These are phyloP conservation scores for Hypoxylon sp. DNA, from an alignment of 2,329 filamentous ascomycete genomes.

Conservation along the genomic window DNA sequence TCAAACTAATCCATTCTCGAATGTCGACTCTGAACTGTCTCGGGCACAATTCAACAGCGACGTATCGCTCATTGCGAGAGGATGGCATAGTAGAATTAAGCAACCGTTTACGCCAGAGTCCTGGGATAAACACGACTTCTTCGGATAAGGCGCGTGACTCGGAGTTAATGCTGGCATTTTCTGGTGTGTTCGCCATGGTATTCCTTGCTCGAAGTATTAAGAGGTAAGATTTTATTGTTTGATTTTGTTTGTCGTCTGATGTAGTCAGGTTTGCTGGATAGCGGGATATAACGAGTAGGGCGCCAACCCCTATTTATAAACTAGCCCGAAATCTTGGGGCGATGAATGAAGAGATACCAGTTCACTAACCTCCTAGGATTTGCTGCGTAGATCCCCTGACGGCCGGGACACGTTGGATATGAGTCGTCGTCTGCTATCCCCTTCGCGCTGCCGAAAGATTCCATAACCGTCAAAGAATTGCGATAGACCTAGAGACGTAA, in stretches of 20 bases:
- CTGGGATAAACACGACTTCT: neutral
- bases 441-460: neutral
- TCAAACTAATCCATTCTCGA: neutral
- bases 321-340: neutral
- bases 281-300: neutral
- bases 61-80: neutral
- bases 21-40: conserved; percentile 1
- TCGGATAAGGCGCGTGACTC: neutral
- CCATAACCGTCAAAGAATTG: neutral
- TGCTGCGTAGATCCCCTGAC: neutral
- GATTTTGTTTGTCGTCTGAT: neutral
- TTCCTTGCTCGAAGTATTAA: neutral
- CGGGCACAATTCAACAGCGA: neutral
- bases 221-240: neutral
- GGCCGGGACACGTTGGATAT: neutral
- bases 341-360: neutral
- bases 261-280: neutral
- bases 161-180: neutral
- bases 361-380: neutral
- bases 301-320: neutral
- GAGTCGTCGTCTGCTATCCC: neutral
- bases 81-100: neutral
- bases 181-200: neutral
- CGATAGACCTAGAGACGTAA: neutral
- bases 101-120: neutral